Evolutionary conservation across 495 filamentous ascomycete genomes (phyloP).

Genomic region (Annulohypoxylon nitens): DNA sequence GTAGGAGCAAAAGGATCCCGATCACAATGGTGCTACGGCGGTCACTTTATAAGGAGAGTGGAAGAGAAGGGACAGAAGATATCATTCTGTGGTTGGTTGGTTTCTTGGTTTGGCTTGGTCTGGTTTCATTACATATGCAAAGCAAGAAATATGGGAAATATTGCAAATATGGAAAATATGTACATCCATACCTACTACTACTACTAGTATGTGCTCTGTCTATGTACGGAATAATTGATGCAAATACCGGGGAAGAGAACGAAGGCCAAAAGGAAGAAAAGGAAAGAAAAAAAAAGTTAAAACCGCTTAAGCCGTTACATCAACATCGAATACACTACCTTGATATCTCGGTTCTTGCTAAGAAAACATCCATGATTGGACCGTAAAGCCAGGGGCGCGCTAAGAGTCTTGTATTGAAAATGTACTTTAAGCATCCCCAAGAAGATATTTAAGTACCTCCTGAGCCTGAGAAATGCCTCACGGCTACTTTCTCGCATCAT

Average conservation of each 20-base stretch:
- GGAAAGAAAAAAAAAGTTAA: slow-evolving; percentile 18
- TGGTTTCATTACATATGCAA: not conserved
- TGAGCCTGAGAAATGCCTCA: not conserved
- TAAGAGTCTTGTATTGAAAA: not conserved
- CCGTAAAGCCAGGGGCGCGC: slow-evolving; percentile 3
- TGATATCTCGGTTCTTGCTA: not conserved
- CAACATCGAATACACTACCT: not conserved
- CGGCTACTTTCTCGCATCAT: not conserved
- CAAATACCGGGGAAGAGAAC: slow-evolving; percentile 1
- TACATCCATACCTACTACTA: not conserved
- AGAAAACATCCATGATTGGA: slow-evolving; percentile 1
- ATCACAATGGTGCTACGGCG: slow-evolving; percentile 2
- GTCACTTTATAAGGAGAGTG: slow-evolving; percentile 22
- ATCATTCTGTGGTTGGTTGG: slow-evolving; percentile 6
- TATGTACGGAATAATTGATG: not conserved
- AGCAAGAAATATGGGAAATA: not conserved
- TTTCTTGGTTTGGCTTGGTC: not conserved
- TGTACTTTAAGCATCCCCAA: not conserved
- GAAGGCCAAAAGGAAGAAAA: not conserved
- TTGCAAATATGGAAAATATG: not conserved
- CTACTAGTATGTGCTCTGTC: not conserved
- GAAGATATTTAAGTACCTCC: slow-evolving; percentile 7
- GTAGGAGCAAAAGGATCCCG: not conserved
- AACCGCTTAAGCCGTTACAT: slow-evolving; percentile 13
- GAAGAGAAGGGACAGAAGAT: not conserved